Evolutionary conservation across 306 rosid genomes (phyloP).

Genomic region (Crotalaria pallida): DNA sequence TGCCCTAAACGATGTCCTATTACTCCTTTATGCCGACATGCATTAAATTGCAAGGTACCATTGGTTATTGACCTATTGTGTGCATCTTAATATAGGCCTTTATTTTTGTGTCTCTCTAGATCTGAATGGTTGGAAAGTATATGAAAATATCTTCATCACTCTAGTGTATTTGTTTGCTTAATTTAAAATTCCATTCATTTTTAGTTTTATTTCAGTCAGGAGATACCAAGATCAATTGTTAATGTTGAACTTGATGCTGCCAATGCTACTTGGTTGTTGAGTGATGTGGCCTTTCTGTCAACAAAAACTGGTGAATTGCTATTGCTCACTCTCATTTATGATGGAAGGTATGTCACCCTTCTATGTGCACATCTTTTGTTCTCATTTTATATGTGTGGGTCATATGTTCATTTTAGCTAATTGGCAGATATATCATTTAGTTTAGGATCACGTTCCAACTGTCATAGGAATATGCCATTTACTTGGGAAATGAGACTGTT

Average conservation of each 20-base stretch:
- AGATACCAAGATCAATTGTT: slow-evolving; percentile 81
- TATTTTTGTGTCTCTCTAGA: not conserved
- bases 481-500: not conserved
- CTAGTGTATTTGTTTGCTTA: not conserved
- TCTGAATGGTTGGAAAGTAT: not conserved
- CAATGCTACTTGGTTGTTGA: slow-evolving; percentile 86
- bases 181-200: slow-evolving; percentile 19
- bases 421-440: not conserved
- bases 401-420: slow-evolving; percentile 1
- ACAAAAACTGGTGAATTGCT: slow-evolving; percentile 93
- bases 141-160: not conserved
- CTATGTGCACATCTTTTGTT: not conserved
- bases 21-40: slow-evolving; percentile 76
- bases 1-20: slow-evolving; percentile 69
- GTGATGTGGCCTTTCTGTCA: slow-evolving; percentile 84
- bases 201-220: slow-evolving; percentile 58
- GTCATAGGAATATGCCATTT: not conserved
- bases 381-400: not conserved
- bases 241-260: slow-evolving; percentile 92
- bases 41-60: slow-evolving; percentile 59
- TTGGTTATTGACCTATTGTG: not conserved
- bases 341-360: slow-evolving; percentile 59
- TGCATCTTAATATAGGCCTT: not conserved
- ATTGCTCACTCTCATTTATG: slow-evolving; percentile 79
- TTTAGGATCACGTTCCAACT: slow-evolving; percentile 3